Conservation (phyloP, 768 basidiomycete genomes). For the Strobilomyces echinocephalus region DNA sequence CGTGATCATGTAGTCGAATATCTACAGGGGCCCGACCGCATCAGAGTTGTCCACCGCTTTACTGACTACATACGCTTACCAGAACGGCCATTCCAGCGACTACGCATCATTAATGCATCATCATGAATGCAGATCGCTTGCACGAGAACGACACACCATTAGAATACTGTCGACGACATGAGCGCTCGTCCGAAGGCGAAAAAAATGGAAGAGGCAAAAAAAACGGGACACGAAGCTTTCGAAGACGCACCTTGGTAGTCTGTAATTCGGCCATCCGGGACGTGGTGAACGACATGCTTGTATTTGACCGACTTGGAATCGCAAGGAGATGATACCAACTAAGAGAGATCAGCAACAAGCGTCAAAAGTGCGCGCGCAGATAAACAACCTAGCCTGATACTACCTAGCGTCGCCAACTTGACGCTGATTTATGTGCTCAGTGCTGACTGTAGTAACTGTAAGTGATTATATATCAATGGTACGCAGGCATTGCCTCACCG, state of each 20-base stretch:
- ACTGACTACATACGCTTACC: constrained; percentile 1
- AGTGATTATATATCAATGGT: no score
- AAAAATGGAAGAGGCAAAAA: background rate
- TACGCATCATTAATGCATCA: background rate
- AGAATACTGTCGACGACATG: constrained; percentile 6
- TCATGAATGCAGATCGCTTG: background rate
- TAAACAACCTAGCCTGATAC: no score
- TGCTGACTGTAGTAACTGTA: no score
- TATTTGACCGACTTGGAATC: no score
- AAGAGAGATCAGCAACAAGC: no score
- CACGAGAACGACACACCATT: constrained; percentile 5
- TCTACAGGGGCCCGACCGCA: background rate
- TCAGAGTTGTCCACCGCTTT: background rate
- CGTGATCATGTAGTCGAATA: constrained; percentile 12
- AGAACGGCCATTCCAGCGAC: constrained; percentile 17
- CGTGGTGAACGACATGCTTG: background rate
- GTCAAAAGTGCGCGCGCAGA: no score
- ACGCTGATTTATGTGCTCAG: no score
- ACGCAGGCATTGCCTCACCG: no score
- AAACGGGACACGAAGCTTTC: background rate
- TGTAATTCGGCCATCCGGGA: constrained; percentile 12
- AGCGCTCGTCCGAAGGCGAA: background rate
- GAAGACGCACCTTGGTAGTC: constrained; percentile 9
- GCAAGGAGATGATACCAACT: no score
- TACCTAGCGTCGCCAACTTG: no score